A percentile compares a stretch with the other conserved stretches of the same genome.
phyloP scores from a whole-genome alignment of 1,139 yeast species.

The Candida tropicalis region DNA sequence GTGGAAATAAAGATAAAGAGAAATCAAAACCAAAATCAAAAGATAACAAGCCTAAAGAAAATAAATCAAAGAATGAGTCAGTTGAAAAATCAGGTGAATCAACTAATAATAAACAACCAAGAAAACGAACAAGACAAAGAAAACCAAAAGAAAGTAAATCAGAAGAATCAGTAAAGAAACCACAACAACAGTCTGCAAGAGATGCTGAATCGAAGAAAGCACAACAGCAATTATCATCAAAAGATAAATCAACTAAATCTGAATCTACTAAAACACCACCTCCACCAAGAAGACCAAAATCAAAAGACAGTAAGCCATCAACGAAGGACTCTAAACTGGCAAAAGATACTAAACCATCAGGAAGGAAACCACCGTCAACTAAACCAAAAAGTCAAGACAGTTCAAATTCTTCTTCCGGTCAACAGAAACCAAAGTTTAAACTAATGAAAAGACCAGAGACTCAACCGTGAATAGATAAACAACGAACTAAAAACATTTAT shows the following conservation, averaged over 20 bases:
- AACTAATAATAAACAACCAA: neutral
- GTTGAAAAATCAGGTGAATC: neutral
- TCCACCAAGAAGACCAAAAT: constrained; percentile 2
- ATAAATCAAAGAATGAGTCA: neutral
- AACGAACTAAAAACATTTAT: too few species aligned
- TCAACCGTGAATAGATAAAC: neutral
- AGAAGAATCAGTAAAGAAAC: neutral
- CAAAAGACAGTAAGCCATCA: neutral
- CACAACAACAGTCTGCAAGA: too few species aligned
- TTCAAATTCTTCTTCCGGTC: neutral
- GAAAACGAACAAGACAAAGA: neutral
- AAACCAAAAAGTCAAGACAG: constrained; percentile 3
- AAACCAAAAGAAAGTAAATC: constrained; percentile 1
- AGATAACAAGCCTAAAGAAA: neutral
- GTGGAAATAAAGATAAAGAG: neutral
- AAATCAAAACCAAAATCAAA: too few species aligned
- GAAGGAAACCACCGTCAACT: neutral
- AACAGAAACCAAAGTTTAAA: neutral
- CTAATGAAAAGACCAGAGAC: constrained; percentile 5
- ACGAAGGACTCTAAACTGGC: neutral
- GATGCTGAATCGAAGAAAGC: neutral
- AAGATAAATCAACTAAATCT: neutral
- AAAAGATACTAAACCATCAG: neutral
- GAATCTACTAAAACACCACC: constrained; percentile 1
- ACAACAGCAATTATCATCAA: neutral